Conservation (phyloP, 192 early-diverging fungal species). For the Coemansia sp. region DNA sequence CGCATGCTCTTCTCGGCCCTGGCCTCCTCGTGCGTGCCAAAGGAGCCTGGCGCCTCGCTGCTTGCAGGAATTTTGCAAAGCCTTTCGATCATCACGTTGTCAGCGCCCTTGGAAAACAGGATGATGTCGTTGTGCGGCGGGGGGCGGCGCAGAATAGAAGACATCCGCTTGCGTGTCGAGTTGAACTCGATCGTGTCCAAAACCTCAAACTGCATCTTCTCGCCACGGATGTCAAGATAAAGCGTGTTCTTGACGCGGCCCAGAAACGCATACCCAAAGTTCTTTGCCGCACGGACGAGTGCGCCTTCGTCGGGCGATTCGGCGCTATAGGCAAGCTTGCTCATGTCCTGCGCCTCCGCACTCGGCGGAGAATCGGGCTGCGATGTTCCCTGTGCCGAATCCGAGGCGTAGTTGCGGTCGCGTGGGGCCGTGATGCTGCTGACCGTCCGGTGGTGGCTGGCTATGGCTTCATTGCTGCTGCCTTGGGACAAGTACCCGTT, state of each 20-base stretch:
- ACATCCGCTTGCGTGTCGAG: conserved; percentile 96
- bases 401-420: not conserved
- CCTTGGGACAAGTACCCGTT: conserved; percentile 9
- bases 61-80: conserved; percentile 21
- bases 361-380: conserved; percentile 8
- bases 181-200: conserved; percentile 92
- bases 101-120: conserved; percentile 92
- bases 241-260: conserved; percentile 58
- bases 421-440: not conserved
- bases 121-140: conserved; percentile 75
- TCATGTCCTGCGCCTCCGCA: conserved; percentile 17
- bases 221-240: conserved; percentile 70
- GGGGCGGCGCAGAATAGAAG: conserved; percentile 76
- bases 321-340: conserved; percentile 41
- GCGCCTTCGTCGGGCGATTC: conserved; percentile 86
- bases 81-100: conserved; percentile 91
- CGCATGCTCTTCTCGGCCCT: conserved; percentile 56
- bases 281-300: conserved; percentile 74
- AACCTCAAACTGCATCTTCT: conserved; percentile 68
- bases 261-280: conserved; percentile 76
- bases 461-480: conserved; percentile 6
- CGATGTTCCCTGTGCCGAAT: conserved; percentile 4
- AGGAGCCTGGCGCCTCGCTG: conserved; percentile 7
- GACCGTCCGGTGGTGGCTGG: conserved; percentile 5
- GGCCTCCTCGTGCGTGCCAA: conserved; percentile 43